Percentiles rank a stretch among this genome's conserved stretches.
These are phyloP conservation scores for Xylaria telfairii DNA, from an alignment of 495 filamentous ascomycete species.

Conservation along the genomic window DNA sequence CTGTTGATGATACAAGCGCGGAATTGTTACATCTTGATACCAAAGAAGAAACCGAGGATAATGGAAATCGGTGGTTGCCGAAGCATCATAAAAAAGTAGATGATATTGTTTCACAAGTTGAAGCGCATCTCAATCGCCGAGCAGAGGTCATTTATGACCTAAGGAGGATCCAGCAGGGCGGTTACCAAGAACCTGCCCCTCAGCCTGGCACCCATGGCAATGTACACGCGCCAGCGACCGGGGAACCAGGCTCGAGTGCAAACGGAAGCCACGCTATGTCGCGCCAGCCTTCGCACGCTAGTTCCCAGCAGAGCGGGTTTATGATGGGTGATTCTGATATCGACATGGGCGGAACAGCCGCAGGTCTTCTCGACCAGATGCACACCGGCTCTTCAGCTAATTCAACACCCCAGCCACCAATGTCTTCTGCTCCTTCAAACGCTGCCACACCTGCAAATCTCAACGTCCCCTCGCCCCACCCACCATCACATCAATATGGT, in stretches of 20 bases:
- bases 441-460: slow-evolving; percentile 54
- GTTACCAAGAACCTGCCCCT: slow-evolving; percentile 63
- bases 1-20: slow-evolving; percentile 60
- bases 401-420: slow-evolving; percentile 53
- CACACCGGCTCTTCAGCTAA: slow-evolving; percentile 60
- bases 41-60: slow-evolving; percentile 61
- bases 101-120: slow-evolving; percentile 64
- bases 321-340: slow-evolving; percentile 65
- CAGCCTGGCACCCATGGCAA: slow-evolving; percentile 45
- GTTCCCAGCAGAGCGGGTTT: slow-evolving; percentile 57
- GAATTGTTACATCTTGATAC: slow-evolving; percentile 72
- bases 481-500: slow-evolving; percentile 29
- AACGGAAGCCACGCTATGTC: slow-evolving; percentile 43
- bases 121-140: slow-evolving; percentile 60
- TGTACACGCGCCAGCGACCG: slow-evolving; percentile 28
- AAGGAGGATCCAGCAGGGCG: slow-evolving; percentile 70
- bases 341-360: slow-evolving; percentile 68
- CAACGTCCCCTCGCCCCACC: slow-evolving; percentile 44
- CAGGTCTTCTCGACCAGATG: slow-evolving; percentile 69
- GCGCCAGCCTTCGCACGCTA: slow-evolving; percentile 53
- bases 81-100: slow-evolving; percentile 62
- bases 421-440: slow-evolving; percentile 49
- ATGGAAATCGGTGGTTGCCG: slow-evolving; percentile 44
- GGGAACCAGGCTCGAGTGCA: slow-evolving; percentile 28
- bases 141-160: slow-evolving; percentile 66